Base-by-base conservation (phyloP, 306 rosid genomes). In the Hippophae rhamnoides region DNA sequence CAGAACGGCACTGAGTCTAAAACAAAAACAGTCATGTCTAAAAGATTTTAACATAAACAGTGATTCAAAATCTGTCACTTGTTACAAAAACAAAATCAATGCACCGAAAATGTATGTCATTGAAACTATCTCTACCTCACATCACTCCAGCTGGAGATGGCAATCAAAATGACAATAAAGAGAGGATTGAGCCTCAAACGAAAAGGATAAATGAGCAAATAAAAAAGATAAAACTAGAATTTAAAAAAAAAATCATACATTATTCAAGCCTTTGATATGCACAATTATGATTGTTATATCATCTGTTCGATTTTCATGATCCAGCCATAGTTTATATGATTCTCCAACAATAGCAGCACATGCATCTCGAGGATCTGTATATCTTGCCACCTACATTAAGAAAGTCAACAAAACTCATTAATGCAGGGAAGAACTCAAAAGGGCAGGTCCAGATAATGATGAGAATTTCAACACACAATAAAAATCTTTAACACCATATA, bases 271-370 rank as follows among this genome's bases (percentile, higher is more conserved):
- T 82, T 79, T 93, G 81, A 93, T 76, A 75, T 88, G 97, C 64
- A 84, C 90, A 43, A 88, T 71, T 78, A 88, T 84, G 60, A 93
- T 88, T 6, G 99, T 93, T 71, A 93, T 93, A 76, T 93, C 99
- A 69, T 93, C 99, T 14, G 99, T 93, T 62, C 97, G 94, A 64
- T 67, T 79, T 61, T 93, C 99, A 40, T 86, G 85, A 48, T 82
- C 97, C 77, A 93, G 64, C 99, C 99, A 93, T 61, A 78, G 51
- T 66, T 86, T 93, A 66, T 93, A 93, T 46, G 99, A 86, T 70
- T 93, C 97, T 73, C 95, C 99, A 62, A 94, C 90, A 69, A 93
- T 88, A 58, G 95, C 86, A 57, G 95, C 82, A 72, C 99, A 93
- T 25, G 97, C 99, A 73, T 93, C 99, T 23, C 96, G 94, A 26